Base-by-base conservation (phyloP, 2,329 filamentous ascomycete species). In the Malbranchea zuffiana region DNA sequence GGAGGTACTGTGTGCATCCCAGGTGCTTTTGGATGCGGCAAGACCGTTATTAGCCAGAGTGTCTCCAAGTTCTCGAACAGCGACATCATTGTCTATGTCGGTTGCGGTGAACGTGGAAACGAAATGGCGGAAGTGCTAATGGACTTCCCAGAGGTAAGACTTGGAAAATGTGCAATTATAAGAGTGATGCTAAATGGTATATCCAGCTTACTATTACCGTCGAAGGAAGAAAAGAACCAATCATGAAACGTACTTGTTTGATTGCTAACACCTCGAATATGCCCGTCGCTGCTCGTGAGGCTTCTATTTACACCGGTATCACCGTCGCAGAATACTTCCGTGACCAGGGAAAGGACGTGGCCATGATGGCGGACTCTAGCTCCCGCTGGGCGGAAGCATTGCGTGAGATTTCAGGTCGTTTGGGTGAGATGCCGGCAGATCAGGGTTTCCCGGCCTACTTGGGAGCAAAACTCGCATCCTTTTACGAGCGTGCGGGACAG, bases 261-360 rank as follows among this genome's bases (percentile, higher is more conserved):
- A 96, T 98, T 57, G 90, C 90, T 62, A 98, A 98, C 67, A 98
- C 90, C 28, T 98, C 90, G 53, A 98, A 98, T 72, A 98, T 98
- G 90, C 90, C 90, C 44, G 90, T 98, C 55, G 90, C 90, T 47
- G 90, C 90, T 44, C 85, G 90, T 67, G 90, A 98, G 65, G 90
- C 90, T 40, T 98, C 90, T 47, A 98, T 98, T 59, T 98, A 98
- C 67, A 98, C 90, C 3, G 90, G 77, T 57, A 94, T 95, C 47
- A 93, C 85, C 0, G 80, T 95, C 0, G 83, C 85, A 27, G 90
- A 98, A 60, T 98, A 98, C 56, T 96, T 96, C 71, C 75, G 90
- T 49, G 90, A 98, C 56, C 85, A 94, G 64, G 90, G 90, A 47
- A 88, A 96, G 65, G 75, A 94, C 60, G 90, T 98, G 25, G 88